Conservation (phyloP, 2,329 filamentous ascomycete species). For the Hymenoscyphus linearis region DNA sequence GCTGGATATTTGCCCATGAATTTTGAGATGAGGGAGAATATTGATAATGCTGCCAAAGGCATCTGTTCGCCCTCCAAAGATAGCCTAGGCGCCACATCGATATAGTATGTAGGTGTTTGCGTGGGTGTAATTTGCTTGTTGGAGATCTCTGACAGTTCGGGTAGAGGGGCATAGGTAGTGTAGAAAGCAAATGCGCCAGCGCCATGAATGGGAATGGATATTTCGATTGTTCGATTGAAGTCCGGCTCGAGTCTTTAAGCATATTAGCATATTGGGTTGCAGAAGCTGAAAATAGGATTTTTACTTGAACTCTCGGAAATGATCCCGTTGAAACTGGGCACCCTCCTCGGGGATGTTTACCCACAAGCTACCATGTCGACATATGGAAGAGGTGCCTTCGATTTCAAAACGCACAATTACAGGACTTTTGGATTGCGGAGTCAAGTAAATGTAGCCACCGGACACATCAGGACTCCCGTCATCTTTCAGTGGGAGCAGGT, state of each 20-base stretch:
- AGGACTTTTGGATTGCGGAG: constrained; percentile 65
- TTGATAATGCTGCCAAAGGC: constrained; percentile 79
- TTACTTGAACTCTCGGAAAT: constrained; percentile 87
- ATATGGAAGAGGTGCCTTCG: constrained; percentile 93
- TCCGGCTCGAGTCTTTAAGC: constrained; percentile 69
- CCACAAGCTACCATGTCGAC: constrained; percentile 90
- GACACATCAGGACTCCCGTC: constrained; percentile 85
- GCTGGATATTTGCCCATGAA: constrained; percentile 91
- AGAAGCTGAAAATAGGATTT: constrained; percentile 30
- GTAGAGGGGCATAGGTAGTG: constrained; percentile 83
- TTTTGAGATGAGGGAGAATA: constrained; percentile 94
- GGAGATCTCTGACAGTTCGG: constrained; percentile 54
- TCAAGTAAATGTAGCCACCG: constrained; percentile 87
- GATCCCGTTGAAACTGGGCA: constrained; percentile 67
- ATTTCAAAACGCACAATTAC: constrained; percentile 84
- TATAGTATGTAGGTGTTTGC: constrained; percentile 76
- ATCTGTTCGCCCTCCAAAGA: constrained; percentile 67
- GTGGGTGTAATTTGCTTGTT: constrained; percentile 49
- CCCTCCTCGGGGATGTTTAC: constrained; percentile 85
- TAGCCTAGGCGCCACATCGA: constrained; percentile 84
- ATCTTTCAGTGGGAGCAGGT: constrained; percentile 86
- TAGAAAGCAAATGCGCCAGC: constrained; percentile 93
- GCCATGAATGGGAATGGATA: constrained; percentile 77
- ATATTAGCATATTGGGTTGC: constrained; percentile 12
- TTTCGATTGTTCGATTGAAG: constrained; percentile 87